Base-by-base conservation (phyloP, 2,329 filamentous ascomycete species). In the Orbilia blumenaviensis region DNA sequence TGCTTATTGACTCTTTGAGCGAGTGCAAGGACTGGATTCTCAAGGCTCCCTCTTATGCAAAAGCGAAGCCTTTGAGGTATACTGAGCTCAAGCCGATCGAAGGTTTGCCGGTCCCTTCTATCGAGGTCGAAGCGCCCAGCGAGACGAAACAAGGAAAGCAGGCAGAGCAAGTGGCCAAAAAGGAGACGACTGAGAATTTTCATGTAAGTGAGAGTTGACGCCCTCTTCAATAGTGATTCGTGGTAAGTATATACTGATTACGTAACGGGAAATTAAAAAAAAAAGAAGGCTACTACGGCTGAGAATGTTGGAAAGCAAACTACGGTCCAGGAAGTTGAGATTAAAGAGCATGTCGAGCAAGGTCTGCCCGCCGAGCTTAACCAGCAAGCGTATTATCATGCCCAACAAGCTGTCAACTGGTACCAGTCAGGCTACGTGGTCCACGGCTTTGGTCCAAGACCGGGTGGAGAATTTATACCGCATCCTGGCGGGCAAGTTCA, bases 1-100 rank as follows among this genome's bases (percentile, higher is more conserved):
- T 75, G 71, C 63, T 75, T 25, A 60, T 75, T 68, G 71, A 68
- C 14, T 68, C 63, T 50, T 48, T 75, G 21, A 44, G 64, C 34
- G 71, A 75, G 58, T 67, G 62, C 54, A 75, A 75, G 27, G 71
- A 63, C 34, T 75, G 71, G 71, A 50, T 75, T n/a, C 36, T 75
- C 36, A 58, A 67, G 46, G 71, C 71, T 48, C 71, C 71, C 46
- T 75, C 71, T 64, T 75, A 75, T 54, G 63, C 63, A 41, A 75
- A 75, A 42, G 69, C 54, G 44, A 75, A 63, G 71, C 63, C 46
- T 56, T 48, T 68, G 54, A 74, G 52, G 44, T 56, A 56, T 36
- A 66, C 52, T 25, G 62, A 74, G 42, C 25, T 67, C 18, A 68
- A 64, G 32, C 38, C 63, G 16, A 9, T 16, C 8, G 71, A 75